phyloP scores from a whole-genome alignment of 306 rosid species.

The Parietaria judaica region DNA sequence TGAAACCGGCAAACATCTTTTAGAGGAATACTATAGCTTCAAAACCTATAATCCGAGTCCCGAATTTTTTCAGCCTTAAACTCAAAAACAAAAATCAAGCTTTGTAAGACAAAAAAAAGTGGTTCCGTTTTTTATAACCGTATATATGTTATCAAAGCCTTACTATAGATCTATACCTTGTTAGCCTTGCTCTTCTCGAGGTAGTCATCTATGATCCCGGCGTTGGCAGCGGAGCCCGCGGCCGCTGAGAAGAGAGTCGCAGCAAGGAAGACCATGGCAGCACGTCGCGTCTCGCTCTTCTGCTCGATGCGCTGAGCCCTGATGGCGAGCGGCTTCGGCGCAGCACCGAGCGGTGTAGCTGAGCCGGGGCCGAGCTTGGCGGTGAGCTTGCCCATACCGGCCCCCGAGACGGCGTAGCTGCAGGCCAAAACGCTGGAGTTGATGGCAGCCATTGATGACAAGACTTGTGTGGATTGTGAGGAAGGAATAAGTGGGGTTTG shows the following conservation, averaged over 20 bases:
- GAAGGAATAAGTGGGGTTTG: neutral
- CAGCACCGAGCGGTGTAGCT: constrained; percentile 18
- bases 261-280: constrained; percentile 53
- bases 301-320: constrained; percentile 42
- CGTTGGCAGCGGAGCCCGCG: constrained; percentile 48
- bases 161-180: constrained; percentile 47
- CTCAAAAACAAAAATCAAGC: neutral
- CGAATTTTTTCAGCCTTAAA: no score
- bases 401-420: constrained; percentile 54
- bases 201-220: constrained; percentile 76
- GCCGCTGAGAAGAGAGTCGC: constrained; percentile 54
- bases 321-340: constrained; percentile 41
- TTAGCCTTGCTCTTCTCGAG: constrained; percentile 84
- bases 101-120: neutral
- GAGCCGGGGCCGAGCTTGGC: constrained; percentile 31
- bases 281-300: constrained; percentile 57
- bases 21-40: no score
- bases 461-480: neutral
- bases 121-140: no score
- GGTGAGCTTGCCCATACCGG: constrained; percentile 37
- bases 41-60: no score
- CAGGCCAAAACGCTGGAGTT: constrained; percentile 79
- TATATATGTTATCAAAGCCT: no score
- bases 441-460: constrained; percentile 55
- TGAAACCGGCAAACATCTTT: no score